Evolutionary conservation across 2,329 filamentous ascomycete genomes (phyloP).

Genomic region (Fusarium domesticum): DNA sequence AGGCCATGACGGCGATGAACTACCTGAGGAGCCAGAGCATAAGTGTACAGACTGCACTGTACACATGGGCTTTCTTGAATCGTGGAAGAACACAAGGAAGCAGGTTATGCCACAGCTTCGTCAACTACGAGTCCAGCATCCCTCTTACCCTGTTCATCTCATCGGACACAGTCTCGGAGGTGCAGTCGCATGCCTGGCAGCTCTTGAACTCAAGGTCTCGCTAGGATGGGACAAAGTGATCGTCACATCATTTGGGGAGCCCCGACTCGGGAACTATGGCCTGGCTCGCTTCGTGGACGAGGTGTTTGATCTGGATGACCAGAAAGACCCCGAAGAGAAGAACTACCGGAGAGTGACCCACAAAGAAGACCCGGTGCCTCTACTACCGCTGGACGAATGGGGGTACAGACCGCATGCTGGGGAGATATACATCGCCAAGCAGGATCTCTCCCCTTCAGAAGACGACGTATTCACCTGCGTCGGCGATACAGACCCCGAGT

Average conservation of each 20-base stretch:
- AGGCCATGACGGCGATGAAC: slow-evolving; percentile 38
- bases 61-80: slow-evolving; percentile 82
- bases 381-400: slow-evolving; percentile 84
- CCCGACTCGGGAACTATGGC: slow-evolving; percentile 59
- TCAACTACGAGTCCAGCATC: slow-evolving; percentile 57
- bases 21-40: slow-evolving; percentile 40
- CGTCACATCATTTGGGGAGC: slow-evolving; percentile 92
- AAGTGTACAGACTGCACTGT: slow-evolving; percentile 86
- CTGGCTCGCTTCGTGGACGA: slow-evolving; percentile 55
- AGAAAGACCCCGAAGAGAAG: slow-evolving; percentile 33
- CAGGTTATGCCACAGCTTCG: slow-evolving; percentile 67
- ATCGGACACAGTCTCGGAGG: slow-evolving; percentile 92
- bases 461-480: slow-evolving; percentile 68
- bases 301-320: slow-evolving; percentile 45
- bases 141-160: slow-evolving; percentile 70
- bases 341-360: slow-evolving; percentile 80
- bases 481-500: slow-evolving; percentile 68
- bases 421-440: slow-evolving; percentile 80
- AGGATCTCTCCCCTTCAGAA: slow-evolving; percentile 63
- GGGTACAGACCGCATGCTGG: slow-evolving; percentile 81
- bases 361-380: slow-evolving; percentile 78
- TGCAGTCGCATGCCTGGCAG: slow-evolving; percentile 84
- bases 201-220: slow-evolving; percentile 69
- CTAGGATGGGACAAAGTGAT: slow-evolving; percentile 71
- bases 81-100: slow-evolving; percentile 74